Percentiles rank a stretch among this genome's conserved stretches.
Conservation (phyloP, 345 rosid genomes). For the Murraya koenigii region DNA sequence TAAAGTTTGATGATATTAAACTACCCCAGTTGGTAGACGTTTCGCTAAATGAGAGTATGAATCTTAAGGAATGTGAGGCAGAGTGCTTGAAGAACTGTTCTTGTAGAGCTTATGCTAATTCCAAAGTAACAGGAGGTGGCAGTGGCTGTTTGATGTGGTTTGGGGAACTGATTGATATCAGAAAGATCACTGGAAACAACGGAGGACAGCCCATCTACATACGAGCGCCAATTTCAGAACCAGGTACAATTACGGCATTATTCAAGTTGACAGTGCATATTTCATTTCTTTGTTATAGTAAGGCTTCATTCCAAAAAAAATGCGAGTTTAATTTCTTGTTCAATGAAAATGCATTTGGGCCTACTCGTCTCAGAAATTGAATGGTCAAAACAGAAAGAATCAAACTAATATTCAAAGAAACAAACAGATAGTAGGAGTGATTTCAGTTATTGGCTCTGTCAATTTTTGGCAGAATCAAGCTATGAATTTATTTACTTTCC, state of each 20-base stretch:
- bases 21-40: not conserved
- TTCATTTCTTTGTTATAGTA: not conserved
- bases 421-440: not conserved
- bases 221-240: constrained; percentile 16
- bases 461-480: not conserved
- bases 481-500: not conserved
- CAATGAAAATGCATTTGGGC: not conserved
- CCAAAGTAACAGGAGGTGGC: constrained; percentile 7
- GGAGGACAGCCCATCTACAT: constrained; percentile 27
- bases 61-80: not conserved
- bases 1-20: constrained; percentile 18
- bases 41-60: constrained; percentile 13
- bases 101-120: constrained; percentile 25
- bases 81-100: constrained; percentile 16
- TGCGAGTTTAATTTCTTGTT: not conserved
- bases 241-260: constrained; percentile 14
- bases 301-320: not conserved
- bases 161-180: constrained; percentile 2
- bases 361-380: not conserved
- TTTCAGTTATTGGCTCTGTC: no score
- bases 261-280: not conserved
- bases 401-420: not conserved
- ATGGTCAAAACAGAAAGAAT: not conserved
- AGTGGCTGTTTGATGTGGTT: constrained; percentile 9
- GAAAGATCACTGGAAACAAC: not conserved